Evolutionary conservation across 768 basidiomycete genomes (phyloP), one percentile per base, ranked within the genome.

Genomic region (Naganishia vaughanmartiniae): DNA sequence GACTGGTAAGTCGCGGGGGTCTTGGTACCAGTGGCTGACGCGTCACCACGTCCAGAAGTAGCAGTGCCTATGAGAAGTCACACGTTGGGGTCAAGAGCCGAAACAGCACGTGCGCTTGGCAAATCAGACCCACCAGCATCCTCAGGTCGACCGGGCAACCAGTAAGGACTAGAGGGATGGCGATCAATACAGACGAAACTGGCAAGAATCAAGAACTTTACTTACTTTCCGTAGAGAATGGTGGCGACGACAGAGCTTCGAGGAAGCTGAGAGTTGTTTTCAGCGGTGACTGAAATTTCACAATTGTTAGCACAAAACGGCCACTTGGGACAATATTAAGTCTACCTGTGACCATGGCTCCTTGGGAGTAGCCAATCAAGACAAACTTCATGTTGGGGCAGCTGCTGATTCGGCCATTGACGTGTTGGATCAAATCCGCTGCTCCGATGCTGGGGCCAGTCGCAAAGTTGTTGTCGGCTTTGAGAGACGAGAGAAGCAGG

Each of bases 181-280:
- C 19, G n/a, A 24, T 24, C 31, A 30, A 28, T 1, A 34, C 12
- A 39, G 34, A 3, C 21, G 21, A 11, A 39, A 17, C 7, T 31
- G 53, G 31, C 14, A 15, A 0, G 17, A 3, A 24, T 15, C 19
- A 34, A 4, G 15, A 14, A 26, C n/a, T 51, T 12, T 10, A 67
- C 66, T 67, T 28, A 67, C 66, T 67, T 67, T 56, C 66, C 66
- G 34, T 67, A 67, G 21, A 67, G 53, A 28, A 67, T 55, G 34
- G 66, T 54, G 19, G 66, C 66, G 33, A 67, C 66, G 30, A 67
- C 54, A 33, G 66, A 36, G 33, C 56, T 54, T 26, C 31, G 21
- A 1, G 66, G 66, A 33, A 67, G 46, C 66, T 53, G 53, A 14
- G 51, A 33, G 34, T 67, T 54, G 66, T 67, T 67, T 36, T 67